Evolutionary conservation across 495 filamentous ascomycete species (phyloP).

Genomic region (Tuber magnatum): DNA sequence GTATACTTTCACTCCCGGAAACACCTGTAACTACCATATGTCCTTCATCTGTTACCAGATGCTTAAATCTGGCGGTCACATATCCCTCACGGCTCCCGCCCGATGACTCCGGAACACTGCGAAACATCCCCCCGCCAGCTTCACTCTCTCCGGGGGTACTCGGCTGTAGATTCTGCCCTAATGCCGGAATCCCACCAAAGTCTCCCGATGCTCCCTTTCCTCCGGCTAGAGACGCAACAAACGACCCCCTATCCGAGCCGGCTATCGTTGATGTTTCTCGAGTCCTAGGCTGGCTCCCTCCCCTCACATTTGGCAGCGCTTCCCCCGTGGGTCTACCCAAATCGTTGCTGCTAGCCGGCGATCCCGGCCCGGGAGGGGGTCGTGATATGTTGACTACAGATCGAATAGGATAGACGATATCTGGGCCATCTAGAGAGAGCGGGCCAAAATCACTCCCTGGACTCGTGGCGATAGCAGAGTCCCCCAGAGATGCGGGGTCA

Average conservation of each 20-base stretch:
- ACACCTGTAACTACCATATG: slow-evolving; percentile 77
- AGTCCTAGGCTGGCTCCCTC: slow-evolving; percentile 18
- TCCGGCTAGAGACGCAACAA: background rate
- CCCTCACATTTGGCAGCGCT: slow-evolving; percentile 2
- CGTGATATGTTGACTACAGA: slow-evolving; percentile 71
- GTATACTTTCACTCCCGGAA: slow-evolving; percentile 55
- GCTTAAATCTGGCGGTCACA: slow-evolving; percentile 68
- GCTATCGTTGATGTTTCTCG: slow-evolving; percentile 1
- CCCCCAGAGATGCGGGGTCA: slow-evolving; percentile 5
- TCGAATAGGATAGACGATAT: slow-evolving; percentile 77
- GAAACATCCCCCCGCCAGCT: background rate
- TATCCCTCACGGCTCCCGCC: slow-evolving; percentile 17
- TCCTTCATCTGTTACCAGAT: slow-evolving; percentile 68
- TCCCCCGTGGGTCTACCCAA: background rate
- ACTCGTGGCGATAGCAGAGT: background rate
- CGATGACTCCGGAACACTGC: slow-evolving; percentile 10
- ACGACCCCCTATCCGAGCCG: background rate
- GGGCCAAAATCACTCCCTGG: slow-evolving; percentile 31
- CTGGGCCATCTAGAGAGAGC: slow-evolving; percentile 48
- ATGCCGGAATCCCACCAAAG: background rate
- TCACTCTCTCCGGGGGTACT: background rate
- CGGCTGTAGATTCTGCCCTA: background rate
- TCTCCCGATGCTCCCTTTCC: background rate
- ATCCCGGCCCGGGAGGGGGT: slow-evolving; percentile 38
- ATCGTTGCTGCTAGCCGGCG: slow-evolving; percentile 12